These are phyloP conservation scores for Coemansia guatemalensis DNA, from an alignment of 192 early-diverging fungal genomes.

Conservation along the genomic window DNA sequence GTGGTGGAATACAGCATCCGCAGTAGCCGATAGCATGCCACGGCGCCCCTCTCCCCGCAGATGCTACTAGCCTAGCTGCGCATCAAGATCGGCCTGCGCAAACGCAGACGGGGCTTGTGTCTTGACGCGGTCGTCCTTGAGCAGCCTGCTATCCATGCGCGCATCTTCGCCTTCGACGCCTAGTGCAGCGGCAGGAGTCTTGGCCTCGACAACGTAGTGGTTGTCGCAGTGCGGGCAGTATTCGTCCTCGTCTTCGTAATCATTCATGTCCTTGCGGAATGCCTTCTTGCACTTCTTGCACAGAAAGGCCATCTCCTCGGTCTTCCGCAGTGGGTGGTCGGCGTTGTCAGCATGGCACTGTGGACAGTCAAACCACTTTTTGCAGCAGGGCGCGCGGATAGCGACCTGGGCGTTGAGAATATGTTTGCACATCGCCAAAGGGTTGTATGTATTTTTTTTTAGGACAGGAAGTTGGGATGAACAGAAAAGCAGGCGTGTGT, in stretches of 20 bases:
- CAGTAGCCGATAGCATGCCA: too few species aligned
- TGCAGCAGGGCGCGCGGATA: conserved; percentile 91
- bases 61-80: conserved; percentile 44
- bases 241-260: conserved; percentile 94
- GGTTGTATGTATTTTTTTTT: background rate
- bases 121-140: conserved; percentile 58
- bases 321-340: conserved; percentile 76
- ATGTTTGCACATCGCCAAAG: conserved; percentile 85
- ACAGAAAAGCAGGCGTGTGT: background rate
- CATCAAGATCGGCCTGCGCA: conserved; percentile 24
- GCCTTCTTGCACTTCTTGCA: conserved; percentile 99
- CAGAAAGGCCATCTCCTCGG: conserved; percentile 90
- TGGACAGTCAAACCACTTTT: conserved; percentile 95
- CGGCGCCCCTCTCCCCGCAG: too few species aligned
- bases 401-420: conserved; percentile 95
- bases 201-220: conserved; percentile 92
- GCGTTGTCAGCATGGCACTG: conserved; percentile 86
- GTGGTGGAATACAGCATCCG: too few species aligned
- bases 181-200: conserved; percentile 79
- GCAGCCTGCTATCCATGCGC: conserved; percentile 67
- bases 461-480: background rate
- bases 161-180: conserved; percentile 94
- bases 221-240: conserved; percentile 99
- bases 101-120: conserved; percentile 29
- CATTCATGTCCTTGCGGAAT: conserved; percentile 86